Conservation (phyloP, 345 rosid species). For the Lepidium sativum region DNA sequence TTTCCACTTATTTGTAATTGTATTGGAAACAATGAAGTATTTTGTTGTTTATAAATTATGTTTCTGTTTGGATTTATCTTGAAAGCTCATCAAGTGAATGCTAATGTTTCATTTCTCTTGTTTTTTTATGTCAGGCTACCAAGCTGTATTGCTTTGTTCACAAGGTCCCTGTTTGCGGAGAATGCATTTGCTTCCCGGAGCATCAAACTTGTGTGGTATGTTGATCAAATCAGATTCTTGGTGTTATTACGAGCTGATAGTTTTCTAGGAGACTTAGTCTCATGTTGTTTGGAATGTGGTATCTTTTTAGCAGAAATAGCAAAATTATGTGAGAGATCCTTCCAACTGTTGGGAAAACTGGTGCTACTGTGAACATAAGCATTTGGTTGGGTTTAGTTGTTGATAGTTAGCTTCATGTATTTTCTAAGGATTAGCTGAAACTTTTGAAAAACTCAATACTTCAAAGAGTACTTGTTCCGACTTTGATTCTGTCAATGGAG, state of each 20-base stretch:
- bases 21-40: not conserved
- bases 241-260: not conserved
- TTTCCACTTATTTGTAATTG: not conserved
- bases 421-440: not conserved
- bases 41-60: not conserved
- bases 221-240: not conserved
- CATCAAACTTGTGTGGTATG: conserved; percentile 92
- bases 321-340: not conserved
- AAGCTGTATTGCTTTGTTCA: conserved; percentile 95
- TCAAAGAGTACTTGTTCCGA: not conserved
- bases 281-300: not conserved
- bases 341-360: not conserved
- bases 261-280: not conserved
- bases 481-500: not conserved
- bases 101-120: not conserved
- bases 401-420: not conserved
- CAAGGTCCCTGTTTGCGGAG: conserved; percentile 97
- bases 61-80: not conserved
- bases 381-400: conserved; percentile 2
- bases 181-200: conserved; percentile 92
- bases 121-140: conserved; percentile 58
- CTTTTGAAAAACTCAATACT: not conserved
- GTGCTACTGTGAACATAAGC: not conserved
- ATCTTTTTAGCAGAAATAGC: not conserved
- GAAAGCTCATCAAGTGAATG: not conserved